A percentile compares a stretch with the other conserved stretches of the same genome.
Conservation (phyloP, 345 rosid species). For the Streptanthus diversifolius region DNA sequence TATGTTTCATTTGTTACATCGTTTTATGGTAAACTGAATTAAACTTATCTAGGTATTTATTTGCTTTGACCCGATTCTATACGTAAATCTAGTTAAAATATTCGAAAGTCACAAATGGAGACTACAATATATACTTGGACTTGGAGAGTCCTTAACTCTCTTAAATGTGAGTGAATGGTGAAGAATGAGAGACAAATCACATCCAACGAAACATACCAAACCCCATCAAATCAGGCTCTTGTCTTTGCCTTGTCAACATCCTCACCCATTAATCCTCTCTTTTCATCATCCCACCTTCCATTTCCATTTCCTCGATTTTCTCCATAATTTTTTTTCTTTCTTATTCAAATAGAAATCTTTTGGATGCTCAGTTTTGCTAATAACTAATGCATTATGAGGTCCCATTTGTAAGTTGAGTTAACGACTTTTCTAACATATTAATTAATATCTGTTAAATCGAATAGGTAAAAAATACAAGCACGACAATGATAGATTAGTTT, state of each 20-base stretch:
- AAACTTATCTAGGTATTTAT: not conserved
- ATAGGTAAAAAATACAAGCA: too few species aligned
- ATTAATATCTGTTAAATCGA: too few species aligned
- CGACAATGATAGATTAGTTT: too few species aligned
- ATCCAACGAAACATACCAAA: slow-evolving; percentile 29
- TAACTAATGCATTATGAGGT: too few species aligned
- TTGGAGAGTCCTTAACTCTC: not conserved
- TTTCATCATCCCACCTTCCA: not conserved
- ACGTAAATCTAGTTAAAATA: not conserved
- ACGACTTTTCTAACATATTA: too few species aligned
- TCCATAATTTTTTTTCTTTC: not conserved
- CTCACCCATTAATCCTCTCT: slow-evolving; percentile 14
- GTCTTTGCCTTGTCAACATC: slow-evolving; percentile 30
- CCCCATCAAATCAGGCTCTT: slow-evolving; percentile 30
- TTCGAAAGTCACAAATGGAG: not conserved
- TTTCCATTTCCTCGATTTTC: not conserved
- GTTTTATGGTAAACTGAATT: not conserved
- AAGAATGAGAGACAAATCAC: slow-evolving; percentile 28
- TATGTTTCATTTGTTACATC: not conserved
- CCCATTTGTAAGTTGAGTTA: too few species aligned
- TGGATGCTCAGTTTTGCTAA: too few species aligned
- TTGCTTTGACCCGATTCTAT: not conserved
- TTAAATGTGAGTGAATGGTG: slow-evolving; percentile 6
- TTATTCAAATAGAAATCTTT: not conserved
- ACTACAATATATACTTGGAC: not conserved